Evolutionary conservation across 2,329 filamentous ascomycete species (phyloP), one percentile per base, ranked within the genome.

Genomic region (Tolypocladium amazonense): DNA sequence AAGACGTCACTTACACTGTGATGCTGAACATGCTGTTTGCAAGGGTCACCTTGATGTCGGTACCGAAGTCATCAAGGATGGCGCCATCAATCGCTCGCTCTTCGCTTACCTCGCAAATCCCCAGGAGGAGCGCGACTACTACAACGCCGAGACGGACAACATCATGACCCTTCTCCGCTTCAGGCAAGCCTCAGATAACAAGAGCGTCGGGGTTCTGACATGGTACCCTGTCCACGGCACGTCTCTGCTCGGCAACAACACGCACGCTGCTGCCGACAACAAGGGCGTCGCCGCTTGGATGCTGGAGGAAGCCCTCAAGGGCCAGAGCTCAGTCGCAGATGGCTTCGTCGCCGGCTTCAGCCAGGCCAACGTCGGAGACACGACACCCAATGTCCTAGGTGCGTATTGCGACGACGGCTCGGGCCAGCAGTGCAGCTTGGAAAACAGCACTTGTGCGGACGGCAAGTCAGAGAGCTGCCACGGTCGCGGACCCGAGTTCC

Each of bases 151-250:
- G 65, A 71, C 76, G 1, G 81, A 84, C 75, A 84, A 67, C 69
- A 84, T 68, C 5, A 77, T 97, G 77, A 93, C 89, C 0, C 75
- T 96, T 47, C 78, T 97, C 35, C 88, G 87, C 62, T 92, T 97
- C 70, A 85, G 86, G 64, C 83, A 89, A 43, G 82, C 84, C 12
- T 87, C 84, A 0, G 90, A 94, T 68, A 80, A 82, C 56, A 92
- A 91, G 74, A 88, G 87, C 60, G 84, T 91, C 50, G 92, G 91
- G 15, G 78, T 95, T 0, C 75, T 97, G 60, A 94, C 90, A 20
- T 97, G 92, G 90, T 96, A 93, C 71, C 85, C 93, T 3, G 89
- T 92, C 0, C 93, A 97, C 71, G 92, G 92, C 55, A 97, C 93
- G 0, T 96, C 91, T 0, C 84, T 97, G 73, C 84, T 92, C 30